These are phyloP conservation scores for Coniferiporia sulphurascens DNA, from an alignment of 1,284 basidiomycete genomes.

Conservation along the genomic window DNA sequence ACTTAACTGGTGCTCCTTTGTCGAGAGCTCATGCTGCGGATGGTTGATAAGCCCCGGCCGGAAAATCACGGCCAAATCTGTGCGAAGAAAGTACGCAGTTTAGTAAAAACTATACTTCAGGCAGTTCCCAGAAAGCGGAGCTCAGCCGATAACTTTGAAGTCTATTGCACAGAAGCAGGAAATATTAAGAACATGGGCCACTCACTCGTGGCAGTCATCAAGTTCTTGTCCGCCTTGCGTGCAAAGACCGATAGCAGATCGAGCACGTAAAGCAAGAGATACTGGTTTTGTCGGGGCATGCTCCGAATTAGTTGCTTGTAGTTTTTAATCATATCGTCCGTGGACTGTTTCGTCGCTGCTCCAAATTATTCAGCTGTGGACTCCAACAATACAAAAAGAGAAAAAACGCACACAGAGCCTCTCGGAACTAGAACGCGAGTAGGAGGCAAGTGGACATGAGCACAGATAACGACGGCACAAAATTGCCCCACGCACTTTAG, in stretches of 20 bases:
- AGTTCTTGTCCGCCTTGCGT: constrained; percentile 84
- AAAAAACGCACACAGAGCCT: constrained; percentile 58
- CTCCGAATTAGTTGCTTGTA: constrained; percentile 84
- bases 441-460: constrained; percentile 4
- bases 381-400: background rate
- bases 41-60: constrained; percentile 90
- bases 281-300: constrained; percentile 87
- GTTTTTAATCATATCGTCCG: constrained; percentile 52
- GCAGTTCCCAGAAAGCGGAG: background rate
- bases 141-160: background rate
- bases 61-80: constrained; percentile 93
- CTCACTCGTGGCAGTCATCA: constrained; percentile 94
- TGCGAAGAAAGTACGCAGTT: constrained; percentile 1
- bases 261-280: constrained; percentile 92
- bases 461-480: constrained; percentile 19
- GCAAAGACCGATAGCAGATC: constrained; percentile 95
- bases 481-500: constrained; percentile 53
- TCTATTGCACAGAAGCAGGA: background rate
- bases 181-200: constrained; percentile 18
- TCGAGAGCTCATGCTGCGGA: constrained; percentile 78
- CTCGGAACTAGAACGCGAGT: constrained; percentile 61
- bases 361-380: constrained; percentile 10
- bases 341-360: constrained; percentile 58
- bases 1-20: constrained; percentile 79
- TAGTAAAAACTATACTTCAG: background rate